Base-by-base conservation (phyloP, 768 basidiomycete species). In the Gautieria morchelliformis region DNA sequence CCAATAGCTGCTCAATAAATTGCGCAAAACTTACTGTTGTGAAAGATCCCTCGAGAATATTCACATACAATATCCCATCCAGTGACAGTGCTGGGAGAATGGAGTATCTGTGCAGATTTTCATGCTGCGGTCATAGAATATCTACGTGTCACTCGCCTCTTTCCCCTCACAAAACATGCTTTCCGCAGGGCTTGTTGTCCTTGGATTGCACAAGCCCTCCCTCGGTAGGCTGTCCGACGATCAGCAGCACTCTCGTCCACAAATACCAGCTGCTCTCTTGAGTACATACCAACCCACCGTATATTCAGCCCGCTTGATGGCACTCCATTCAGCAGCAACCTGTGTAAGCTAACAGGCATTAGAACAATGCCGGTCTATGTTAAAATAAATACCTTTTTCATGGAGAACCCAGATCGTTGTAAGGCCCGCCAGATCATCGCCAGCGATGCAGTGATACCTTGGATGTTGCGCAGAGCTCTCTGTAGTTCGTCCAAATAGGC, bases 11-110 rank as follows among this genome's bases (percentile, higher is more conserved):
- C 4, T 63, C 42, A 11, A 78, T 63, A 57, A 74, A 77, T 0
- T 63, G 22, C 0, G 40, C 24, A 59, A 77, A 75, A 1, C 5
- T 30, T 8, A 32, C 58, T 0, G 52, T 59, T 20, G 63, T 71
- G 58, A 67, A 73, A 1, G 72, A 66, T 0, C 68, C 66, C 22
- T 66, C 57, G 2, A 67, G 53, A 24, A 74, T 62, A 14, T 67
- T 59, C 4, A 64, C 44, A 53, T 70, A 63, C 2, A 74, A 12
- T 6, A 75, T 66, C 3, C 74, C 74, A 52, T 70, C 62, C 5
- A 71, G 64, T 0, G 69, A 69, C 1, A 74, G 11, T 12, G 70
- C 72, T 5, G 72, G 73, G 0, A 74, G 63, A 4, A 74, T 59
- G 0, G 72, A 74, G 57, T 69, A 73, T 37, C 66, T 68, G 15